These are phyloP conservation scores for Aquilaria agallochum DNA, from an alignment of 441 rosid genomes.

Conservation along the genomic window DNA sequence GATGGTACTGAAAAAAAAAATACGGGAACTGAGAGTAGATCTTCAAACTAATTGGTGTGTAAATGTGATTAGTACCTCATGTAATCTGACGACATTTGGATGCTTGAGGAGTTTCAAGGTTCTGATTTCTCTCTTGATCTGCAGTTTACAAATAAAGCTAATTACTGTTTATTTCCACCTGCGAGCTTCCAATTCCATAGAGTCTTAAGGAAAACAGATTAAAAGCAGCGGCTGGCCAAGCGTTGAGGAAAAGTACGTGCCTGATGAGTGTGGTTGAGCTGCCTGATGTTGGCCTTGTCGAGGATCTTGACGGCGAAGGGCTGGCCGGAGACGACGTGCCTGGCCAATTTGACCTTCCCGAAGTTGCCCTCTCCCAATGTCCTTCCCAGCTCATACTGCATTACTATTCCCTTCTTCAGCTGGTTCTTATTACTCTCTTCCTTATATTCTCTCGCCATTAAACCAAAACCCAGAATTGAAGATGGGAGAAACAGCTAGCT, in stretches of 20 bases:
- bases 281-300: conserved; percentile 61
- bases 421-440: conserved; percentile 22
- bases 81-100: conserved; percentile 84
- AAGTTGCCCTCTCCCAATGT: conserved; percentile 95
- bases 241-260: conserved; percentile 14
- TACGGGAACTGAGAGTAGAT: too few relatives aligned
- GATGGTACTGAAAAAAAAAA: too few relatives aligned
- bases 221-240: too few relatives aligned
- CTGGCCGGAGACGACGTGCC: conserved; percentile 51
- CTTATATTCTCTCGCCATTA: conserved; percentile 33
- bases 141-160: conserved; percentile 8
- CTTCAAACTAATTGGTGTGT: too few relatives aligned
- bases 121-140: conserved; percentile 93
- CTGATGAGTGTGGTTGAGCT: conserved; percentile 80
- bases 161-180: too few relatives aligned
- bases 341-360: conserved; percentile 83
- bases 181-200: too few relatives aligned
- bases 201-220: too few relatives aligned
- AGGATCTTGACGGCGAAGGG: conserved; percentile 85
- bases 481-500: too few relatives aligned
- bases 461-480: too few relatives aligned
- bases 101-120: conserved; percentile 89
- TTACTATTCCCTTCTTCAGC: conserved; percentile 63
- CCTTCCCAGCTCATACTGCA: conserved; percentile 85
- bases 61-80: conserved; percentile 46